Percentiles rank a stretch among this genome's conserved stretches.
These are phyloP conservation scores for Endoconidiophora laricicola DNA, from an alignment of 2,329 filamentous ascomycete species.

Conservation along the genomic window DNA sequence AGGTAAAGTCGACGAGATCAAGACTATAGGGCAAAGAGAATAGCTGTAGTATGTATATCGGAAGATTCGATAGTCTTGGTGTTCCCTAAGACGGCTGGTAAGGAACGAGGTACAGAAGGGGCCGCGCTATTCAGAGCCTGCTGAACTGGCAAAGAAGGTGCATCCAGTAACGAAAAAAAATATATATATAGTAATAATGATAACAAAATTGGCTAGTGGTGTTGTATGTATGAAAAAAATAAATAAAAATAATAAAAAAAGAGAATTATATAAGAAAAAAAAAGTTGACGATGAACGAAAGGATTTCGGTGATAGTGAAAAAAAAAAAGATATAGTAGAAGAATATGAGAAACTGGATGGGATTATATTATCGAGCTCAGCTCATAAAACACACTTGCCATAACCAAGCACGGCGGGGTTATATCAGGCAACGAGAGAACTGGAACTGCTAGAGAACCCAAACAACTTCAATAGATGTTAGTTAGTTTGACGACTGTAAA, in stretches of 20 bases:
- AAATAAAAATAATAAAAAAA: background rate
- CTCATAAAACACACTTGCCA: background rate
- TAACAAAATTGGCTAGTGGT: too few species aligned
- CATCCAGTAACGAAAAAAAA: constrained; percentile 16
- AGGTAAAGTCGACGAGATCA: background rate
- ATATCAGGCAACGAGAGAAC: too few species aligned
- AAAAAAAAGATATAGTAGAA: background rate
- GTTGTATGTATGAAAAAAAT: background rate
- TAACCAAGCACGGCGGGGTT: constrained; percentile 2
- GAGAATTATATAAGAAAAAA: background rate
- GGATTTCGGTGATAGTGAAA: constrained; percentile 14
- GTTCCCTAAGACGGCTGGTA: background rate
- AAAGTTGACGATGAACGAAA: constrained; percentile 14
- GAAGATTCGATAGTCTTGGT: constrained; percentile 2
- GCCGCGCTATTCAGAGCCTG: constrained; percentile 33
- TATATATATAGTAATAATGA: background rate
- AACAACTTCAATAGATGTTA: constrained; percentile 3
- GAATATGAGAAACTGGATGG: background rate
- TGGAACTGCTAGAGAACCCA: constrained; percentile 1
- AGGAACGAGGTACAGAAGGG: background rate
- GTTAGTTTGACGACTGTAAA: constrained; percentile 3
- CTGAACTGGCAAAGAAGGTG: constrained; percentile 27
- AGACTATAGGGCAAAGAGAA: background rate
- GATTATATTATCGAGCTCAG: too few species aligned
- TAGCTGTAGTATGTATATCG: background rate